Conservation (phyloP, 148 eudicot species). For the Chenopodium suecicum region DNA sequence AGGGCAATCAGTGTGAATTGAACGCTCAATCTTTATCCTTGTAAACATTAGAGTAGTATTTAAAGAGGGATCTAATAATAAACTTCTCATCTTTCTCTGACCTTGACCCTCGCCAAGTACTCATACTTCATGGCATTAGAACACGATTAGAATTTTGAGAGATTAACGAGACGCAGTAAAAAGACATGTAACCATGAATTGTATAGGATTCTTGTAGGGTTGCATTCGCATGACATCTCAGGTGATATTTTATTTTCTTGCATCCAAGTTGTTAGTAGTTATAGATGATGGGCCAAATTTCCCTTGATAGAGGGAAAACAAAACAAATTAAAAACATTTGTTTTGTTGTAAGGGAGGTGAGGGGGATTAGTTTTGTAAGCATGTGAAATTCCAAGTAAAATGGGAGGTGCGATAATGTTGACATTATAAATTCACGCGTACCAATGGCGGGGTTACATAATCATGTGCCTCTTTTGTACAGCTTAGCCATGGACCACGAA, state of each 20-base stretch:
- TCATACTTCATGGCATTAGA: too few relatives aligned
- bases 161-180: too few relatives aligned
- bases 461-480: conserved; percentile 24
- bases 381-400: conserved; percentile 16
- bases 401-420: not conserved
- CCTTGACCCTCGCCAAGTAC: too few relatives aligned
- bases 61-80: too few relatives aligned
- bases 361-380: conserved; percentile 6
- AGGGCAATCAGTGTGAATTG: too few relatives aligned
- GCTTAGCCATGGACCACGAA: conserved; percentile 26
- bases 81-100: too few relatives aligned
- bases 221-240: not conserved
- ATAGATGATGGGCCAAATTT: conserved; percentile 3
- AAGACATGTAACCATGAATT: too few relatives aligned
- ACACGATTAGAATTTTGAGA: too few relatives aligned
- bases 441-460: conserved; percentile 20
- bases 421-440: conserved; percentile 27
- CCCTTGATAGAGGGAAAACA: not conserved
- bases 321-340: not conserved
- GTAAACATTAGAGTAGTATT: too few relatives aligned
- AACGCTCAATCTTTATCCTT: too few relatives aligned
- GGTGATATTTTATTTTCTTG: not conserved
- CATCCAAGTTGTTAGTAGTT: conserved; percentile 7
- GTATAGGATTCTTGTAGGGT: not conserved
- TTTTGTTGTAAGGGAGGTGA: conserved; percentile 3